These are phyloP conservation scores for Oryza meridionalis DNA, from an alignment of 176 grass and related monocot species.

Conservation along the genomic window DNA sequence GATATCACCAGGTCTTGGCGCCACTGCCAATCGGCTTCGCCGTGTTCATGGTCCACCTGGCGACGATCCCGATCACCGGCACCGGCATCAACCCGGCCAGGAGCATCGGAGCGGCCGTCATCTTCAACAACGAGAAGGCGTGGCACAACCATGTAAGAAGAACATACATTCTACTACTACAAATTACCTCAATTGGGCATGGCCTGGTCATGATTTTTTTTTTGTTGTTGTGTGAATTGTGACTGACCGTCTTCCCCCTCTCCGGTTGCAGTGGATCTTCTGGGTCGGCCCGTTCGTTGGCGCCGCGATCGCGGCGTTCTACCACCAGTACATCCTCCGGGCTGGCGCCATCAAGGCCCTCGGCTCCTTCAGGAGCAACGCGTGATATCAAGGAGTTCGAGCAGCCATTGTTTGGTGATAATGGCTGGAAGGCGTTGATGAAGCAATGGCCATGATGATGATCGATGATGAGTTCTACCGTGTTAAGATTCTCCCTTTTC, in stretches of 20 bases:
- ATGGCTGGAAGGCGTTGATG: background rate
- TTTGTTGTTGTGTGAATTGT: too few relatives aligned
- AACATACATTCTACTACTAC: background rate
- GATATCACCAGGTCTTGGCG: conserved; percentile 59
- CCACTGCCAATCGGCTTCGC: conserved; percentile 90
- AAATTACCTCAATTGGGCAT: background rate
- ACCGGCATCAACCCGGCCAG: conserved; percentile 92
- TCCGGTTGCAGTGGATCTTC: conserved; percentile 65
- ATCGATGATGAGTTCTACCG: background rate
- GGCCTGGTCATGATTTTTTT: background rate
- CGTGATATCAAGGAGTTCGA: background rate
- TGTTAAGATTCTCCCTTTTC: background rate
- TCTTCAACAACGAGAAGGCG: conserved; percentile 67
- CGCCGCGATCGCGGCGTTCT: conserved; percentile 52
- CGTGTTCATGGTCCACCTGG: conserved; percentile 93
- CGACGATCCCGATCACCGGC: conserved; percentile 88
- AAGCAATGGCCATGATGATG: conserved; percentile 26
- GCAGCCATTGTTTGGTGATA: background rate
- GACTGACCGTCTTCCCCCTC: background rate
- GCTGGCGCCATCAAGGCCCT: conserved; percentile 68
- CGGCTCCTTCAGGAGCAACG: conserved; percentile 77
- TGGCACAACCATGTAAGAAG: conserved; percentile 74
- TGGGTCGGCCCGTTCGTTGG: conserved; percentile 59
- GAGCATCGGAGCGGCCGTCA: conserved; percentile 75
- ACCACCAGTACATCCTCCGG: conserved; percentile 76